Base-by-base conservation (phyloP, 345 rosid species). In the Mangifera indica region DNA sequence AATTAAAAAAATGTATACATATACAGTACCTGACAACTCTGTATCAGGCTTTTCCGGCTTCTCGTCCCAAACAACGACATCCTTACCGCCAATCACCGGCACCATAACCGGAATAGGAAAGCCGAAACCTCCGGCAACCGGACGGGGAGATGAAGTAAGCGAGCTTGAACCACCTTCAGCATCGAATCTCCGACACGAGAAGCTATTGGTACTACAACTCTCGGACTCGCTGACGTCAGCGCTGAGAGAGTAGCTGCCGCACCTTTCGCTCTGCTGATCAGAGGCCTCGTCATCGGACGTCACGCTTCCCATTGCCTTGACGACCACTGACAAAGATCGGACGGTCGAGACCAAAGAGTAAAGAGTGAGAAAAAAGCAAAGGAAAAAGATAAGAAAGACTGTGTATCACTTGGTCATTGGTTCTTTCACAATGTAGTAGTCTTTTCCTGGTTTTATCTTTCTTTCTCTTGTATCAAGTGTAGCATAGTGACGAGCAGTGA, bases 181-280 rank as follows among this genome's bases (percentile, higher is more conserved):
- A 1, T 88, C 90, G 68, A 89, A 87, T 9, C 87, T 84, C 37
- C 85, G 88, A 77, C 87, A 82, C 5, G 91, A 92, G 77, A 89
- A 91, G 82, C 97, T 88, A 75, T 56, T 58, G 13, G 65, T 70
- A 17, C 93, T 88, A 21, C 91, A 87, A 74, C 97, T 96, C 86
- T 93, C 95, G 0, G 99, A 92, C 85, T 96, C 97, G 73, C 97
- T 93, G 78, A 96, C 83, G 76, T 96, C 99, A 60, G 98, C 98
- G 78, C 99, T 93, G 78, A 93, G 72, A 60, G 95, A 88, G 85
- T 96, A 96, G 67, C 96, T 93, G 9, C 98, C 98, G 82, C 92
- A 86, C 69, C 93, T 82, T 74, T 87, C 95, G 72, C 97, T 90
- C 81, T 57, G 84, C 82, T 72, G 83, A 62, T 87, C 87, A 49